Conservation (phyloP, 1,284 basidiomycete genomes). For the Porodaedalea pini region DNA sequence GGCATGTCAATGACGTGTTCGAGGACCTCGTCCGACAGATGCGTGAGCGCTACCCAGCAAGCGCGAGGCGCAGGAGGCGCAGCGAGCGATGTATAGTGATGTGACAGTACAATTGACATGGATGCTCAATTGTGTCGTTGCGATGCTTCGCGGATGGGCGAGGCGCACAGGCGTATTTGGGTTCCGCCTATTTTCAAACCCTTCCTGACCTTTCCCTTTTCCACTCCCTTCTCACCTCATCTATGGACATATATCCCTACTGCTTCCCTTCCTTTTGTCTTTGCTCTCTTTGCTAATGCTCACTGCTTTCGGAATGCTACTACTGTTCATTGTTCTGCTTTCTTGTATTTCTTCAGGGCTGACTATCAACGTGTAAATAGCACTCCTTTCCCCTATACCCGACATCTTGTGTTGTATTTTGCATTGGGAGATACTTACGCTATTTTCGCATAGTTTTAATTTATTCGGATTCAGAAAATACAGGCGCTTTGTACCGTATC, state of each 20-base stretch:
- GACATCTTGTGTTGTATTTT: neutral
- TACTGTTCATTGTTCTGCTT: neutral
- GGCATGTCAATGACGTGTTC: constrained; percentile 78
- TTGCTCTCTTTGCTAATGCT: neutral
- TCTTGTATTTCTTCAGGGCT: neutral
- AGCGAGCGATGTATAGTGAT: constrained; percentile 49
- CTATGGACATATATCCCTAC: neutral
- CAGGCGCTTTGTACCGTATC: neutral
- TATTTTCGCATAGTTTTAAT: neutral
- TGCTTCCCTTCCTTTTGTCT: neutral
- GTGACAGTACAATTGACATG: constrained; percentile 32
- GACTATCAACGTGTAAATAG: constrained; percentile 3
- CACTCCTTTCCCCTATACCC: constrained; percentile 7
- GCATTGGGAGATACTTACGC: neutral
- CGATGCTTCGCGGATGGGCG: neutral
- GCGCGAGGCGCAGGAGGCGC: constrained; percentile 39
- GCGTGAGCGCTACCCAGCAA: constrained; percentile 58
- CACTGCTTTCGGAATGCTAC: constrained; percentile 5
- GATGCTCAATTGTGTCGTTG: neutral
- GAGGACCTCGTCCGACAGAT: constrained; percentile 76
- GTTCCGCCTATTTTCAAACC: neutral
- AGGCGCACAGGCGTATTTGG: neutral
- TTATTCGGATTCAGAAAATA: neutral
- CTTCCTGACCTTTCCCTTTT: neutral
- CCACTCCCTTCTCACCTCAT: neutral